Percentiles rank a stretch among this genome's conserved stretches.
phyloP scores from a whole-genome alignment of 1,284 basidiomycete species.

The Ceratobasidium sp. region DNA sequence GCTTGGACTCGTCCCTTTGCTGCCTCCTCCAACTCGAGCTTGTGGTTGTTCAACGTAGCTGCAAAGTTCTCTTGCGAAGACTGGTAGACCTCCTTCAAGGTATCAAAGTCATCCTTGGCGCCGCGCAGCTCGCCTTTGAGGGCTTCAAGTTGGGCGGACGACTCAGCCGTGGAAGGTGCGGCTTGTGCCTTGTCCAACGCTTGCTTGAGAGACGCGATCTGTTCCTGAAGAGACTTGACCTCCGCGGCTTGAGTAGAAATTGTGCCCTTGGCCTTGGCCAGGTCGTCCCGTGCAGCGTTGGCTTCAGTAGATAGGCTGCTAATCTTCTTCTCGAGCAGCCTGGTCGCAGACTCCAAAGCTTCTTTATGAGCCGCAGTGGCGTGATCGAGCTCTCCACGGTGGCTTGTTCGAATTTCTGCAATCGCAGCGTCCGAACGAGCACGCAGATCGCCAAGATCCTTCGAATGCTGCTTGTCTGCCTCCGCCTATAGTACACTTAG shows the following conservation, averaged over 20 bases:
- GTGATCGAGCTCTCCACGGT: slow-evolving; percentile 64
- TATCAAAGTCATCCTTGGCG: slow-evolving; percentile 68
- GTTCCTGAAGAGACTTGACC: slow-evolving; percentile 18
- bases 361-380: slow-evolving; percentile 68
- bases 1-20: slow-evolving; percentile 72
- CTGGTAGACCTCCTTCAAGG: slow-evolving; percentile 63
- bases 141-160: slow-evolving; percentile 59
- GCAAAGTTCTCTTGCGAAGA: slow-evolving; percentile 70
- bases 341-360: slow-evolving; percentile 61
- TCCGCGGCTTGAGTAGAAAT: slow-evolving; percentile 46
- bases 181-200: slow-evolving; percentile 16
- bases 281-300: slow-evolving; percentile 80
- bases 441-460: slow-evolving; percentile 73
- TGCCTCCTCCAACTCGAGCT: slow-evolving; percentile 71
- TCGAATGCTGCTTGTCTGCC: slow-evolving; percentile 67
- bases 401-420: slow-evolving; percentile 68
- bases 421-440: slow-evolving; percentile 67
- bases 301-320: slow-evolving; percentile 68
- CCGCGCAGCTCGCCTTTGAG: slow-evolving; percentile 69
- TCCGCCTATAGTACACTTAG: slow-evolving; percentile 57
- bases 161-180: slow-evolving; percentile 16
- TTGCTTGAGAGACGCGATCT: slow-evolving; percentile 2
- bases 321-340: slow-evolving; percentile 68
- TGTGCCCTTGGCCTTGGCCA: slow-evolving; percentile 72
- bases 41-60: slow-evolving; percentile 66